Base-by-base conservation (phyloP, 306 rosid genomes). In the Gastrolobium villosum region DNA sequence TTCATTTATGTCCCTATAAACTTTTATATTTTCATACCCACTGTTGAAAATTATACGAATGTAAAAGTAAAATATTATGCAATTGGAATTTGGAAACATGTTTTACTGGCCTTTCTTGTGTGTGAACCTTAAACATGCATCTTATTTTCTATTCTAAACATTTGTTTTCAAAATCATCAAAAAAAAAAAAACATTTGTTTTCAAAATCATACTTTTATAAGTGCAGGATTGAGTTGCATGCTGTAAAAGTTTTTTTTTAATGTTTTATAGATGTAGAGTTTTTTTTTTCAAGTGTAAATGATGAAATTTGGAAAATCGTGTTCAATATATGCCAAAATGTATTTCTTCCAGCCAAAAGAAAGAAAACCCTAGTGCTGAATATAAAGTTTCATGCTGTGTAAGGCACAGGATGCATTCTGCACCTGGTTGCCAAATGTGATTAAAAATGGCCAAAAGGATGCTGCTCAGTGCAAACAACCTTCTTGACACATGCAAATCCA, bases 401-500 rank as follows among this genome's bases (percentile, higher is more conserved):
- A 30, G 57, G 69, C 35, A 60, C 37, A 35, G 6, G 45, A 31
- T 60, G 15, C 60, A 60, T 74, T 45, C 46, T 28, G 44, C 35
- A 6, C 8, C 39, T 30, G 4, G 10, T 43, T 57, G 32, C 48
- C 44, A 44, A 46, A 74, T 34, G 56, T 15, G 52, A 59, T 60
- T 31, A 53, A 76, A 76, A 46, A 20, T 7, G 30, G 28, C 65
- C 80, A 26, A 76, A 50, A 76, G 44, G 34, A 76, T 76, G 63
- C 15, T 49, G 26, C 34, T 15, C 28, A 65, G 44, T 37, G 74
- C 55, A 65, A 49, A 53, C 65, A 28, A 77, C 56, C 20, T 76
- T 52, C 40, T 53, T 30, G 34, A 30, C 55, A 45, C 31, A 64
- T 5, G 50, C 13, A 46, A 50, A 37, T 76, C 35, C 72, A 50